Conservation (phyloP, 495 filamentous ascomycete genomes). For the Trichoderma virens region DNA sequence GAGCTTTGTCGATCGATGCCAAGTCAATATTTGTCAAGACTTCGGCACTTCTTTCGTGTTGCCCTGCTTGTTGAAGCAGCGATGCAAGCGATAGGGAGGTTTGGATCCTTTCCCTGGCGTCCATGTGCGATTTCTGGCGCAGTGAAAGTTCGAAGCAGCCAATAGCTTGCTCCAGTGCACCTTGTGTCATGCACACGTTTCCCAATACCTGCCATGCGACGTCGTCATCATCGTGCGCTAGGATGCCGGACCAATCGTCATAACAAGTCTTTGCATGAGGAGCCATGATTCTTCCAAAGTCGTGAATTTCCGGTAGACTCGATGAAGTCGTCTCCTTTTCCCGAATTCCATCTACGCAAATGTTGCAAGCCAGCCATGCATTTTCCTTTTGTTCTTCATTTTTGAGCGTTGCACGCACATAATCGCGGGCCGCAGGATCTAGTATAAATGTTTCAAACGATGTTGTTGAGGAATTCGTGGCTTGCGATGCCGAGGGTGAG, state of each 20-base stretch:
- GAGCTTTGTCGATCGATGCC: neutral
- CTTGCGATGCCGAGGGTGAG: neutral
- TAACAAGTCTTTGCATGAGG: slow-evolving; percentile 13
- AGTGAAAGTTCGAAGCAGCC: slow-evolving; percentile 12
- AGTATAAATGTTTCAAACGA: slow-evolving; percentile 10
- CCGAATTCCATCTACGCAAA: slow-evolving; percentile 11
- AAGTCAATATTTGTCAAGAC: slow-evolving; percentile 2
- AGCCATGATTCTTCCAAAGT: slow-evolving; percentile 10
- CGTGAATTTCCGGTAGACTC: slow-evolving; percentile 5
- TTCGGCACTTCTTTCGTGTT: neutral
- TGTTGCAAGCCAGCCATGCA: slow-evolving; percentile 8
- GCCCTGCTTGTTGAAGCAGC: slow-evolving; percentile 1
- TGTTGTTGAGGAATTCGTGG: neutral
- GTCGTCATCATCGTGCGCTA: neutral
- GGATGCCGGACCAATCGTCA: neutral
- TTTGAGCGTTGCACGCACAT: slow-evolving; percentile 3
- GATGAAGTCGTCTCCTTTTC: neutral
- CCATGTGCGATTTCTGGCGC: neutral
- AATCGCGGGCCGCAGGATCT: neutral
- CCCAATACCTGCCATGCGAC: slow-evolving; percentile 12
- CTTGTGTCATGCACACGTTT: slow-evolving; percentile 14
- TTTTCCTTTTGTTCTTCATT: neutral
- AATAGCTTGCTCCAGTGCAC: slow-evolving; percentile 7
- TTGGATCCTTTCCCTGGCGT: neutral
- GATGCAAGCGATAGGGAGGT: slow-evolving; percentile 8